Evolutionary conservation across 495 filamentous ascomycete species (phyloP), one percentile per base, ranked within the genome.

Genomic region (Aspergillus conjunctus): DNA sequence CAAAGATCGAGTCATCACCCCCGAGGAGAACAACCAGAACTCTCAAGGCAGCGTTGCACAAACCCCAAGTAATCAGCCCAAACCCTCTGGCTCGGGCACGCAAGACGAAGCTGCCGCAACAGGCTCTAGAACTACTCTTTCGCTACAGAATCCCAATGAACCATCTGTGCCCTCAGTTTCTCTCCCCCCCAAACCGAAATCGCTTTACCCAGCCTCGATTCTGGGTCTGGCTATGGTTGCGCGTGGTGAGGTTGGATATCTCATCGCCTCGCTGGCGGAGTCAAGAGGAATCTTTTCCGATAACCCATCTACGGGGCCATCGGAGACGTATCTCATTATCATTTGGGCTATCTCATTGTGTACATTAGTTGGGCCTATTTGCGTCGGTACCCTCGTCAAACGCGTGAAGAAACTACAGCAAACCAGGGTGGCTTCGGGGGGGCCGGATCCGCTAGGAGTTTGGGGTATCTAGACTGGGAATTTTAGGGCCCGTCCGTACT

Each of bases 261-360:
- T 93, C 20, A 90, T 94, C 59, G 86, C 89, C 7, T 86, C 89
- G 3, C 70, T 91, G 4, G 88, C 87, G 0, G 73, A 88, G 54
- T 82, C 79, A 11, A 68, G 81, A 22, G 83, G 85, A 0, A 78
- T 87, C n/a, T 87, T 88, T 20, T 60, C 61, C 5, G 56, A 59
- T 0, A 59, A 61, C 5, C 43, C 66, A 0, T 63, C 66, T 1
- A 44, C 54, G 0, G 67, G 49, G 2, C 60, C 57, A 2, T 74
- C 77, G 0, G 78, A 84, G 15, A 71, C 83, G 5, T 93, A 89
- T 64, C 71, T 92, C 3, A 74, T 91, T 8, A 81, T 88, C 0
- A 81, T 86, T 0, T 93, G 89, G 90, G 91, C 88, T 1, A 88
- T 91, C 10, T 79, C 90, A 0, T 62, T 93, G 2, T 92, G 89